These are phyloP conservation scores for Synchytrium microbalum DNA, from an alignment of 371 early-diverging fungal species.

Conservation along the genomic window DNA sequence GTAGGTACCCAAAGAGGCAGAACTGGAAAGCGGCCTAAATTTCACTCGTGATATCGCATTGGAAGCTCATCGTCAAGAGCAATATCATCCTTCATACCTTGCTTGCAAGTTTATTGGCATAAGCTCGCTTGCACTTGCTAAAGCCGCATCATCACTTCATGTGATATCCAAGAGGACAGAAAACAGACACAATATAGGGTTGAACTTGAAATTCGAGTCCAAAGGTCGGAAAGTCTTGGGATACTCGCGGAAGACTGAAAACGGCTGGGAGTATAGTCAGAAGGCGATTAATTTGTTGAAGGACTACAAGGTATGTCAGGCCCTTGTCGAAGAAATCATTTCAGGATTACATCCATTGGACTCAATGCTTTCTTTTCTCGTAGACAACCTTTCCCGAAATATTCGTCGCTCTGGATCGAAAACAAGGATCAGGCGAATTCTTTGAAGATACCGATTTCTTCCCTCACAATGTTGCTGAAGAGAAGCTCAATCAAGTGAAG, in stretches of 20 bases:
- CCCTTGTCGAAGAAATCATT: background rate
- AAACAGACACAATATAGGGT: slow-evolving; percentile 66
- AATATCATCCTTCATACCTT: slow-evolving; percentile 56
- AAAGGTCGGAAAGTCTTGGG: slow-evolving; percentile 79
- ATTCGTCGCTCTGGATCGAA: slow-evolving; percentile 49
- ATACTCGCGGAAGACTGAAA: slow-evolving; percentile 65
- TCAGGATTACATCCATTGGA: background rate
- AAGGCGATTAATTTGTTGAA: slow-evolving; percentile 64
- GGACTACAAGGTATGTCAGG: slow-evolving; percentile 57
- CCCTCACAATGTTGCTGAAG: slow-evolving; percentile 33
- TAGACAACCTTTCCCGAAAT: slow-evolving; percentile 53
- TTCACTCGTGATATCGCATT: background rate
- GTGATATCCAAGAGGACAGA: slow-evolving; percentile 48
- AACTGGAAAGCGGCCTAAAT: slow-evolving; percentile 36
- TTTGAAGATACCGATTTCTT: slow-evolving; percentile 52
- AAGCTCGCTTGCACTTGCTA: slow-evolving; percentile 58
- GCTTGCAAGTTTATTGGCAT: slow-evolving; percentile 59
- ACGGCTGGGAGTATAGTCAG: slow-evolving; percentile 78
- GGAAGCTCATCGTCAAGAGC: slow-evolving; percentile 13
- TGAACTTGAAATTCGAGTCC: slow-evolving; percentile 84
- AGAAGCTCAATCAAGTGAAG: slow-evolving; percentile 44
- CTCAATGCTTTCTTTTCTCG: background rate
- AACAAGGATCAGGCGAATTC: slow-evolving; percentile 32
- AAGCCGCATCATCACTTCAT: slow-evolving; percentile 71
- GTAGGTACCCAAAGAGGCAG: slow-evolving; percentile 8